These are phyloP conservation scores for Tylopilus sp. DNA, from an alignment of 768 basidiomycete genomes.

Conservation along the genomic window DNA sequence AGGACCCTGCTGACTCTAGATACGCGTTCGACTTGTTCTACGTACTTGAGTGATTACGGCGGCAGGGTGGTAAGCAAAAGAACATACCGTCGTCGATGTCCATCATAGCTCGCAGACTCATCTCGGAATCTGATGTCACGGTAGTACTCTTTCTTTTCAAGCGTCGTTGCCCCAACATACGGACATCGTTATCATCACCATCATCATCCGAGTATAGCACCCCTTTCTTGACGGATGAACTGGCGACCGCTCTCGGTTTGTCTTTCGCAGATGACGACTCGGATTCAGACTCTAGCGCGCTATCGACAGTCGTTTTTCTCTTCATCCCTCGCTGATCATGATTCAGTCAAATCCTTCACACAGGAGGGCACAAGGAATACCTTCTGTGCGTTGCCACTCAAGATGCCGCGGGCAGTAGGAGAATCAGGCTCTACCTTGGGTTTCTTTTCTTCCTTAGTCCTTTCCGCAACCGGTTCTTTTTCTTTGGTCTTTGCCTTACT, in stretches of 20 bases:
- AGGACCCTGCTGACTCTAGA: conserved; percentile 16
- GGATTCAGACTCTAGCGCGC: conserved; percentile 28
- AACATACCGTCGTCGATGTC: conserved; percentile 69
- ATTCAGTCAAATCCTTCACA: conserved; percentile 10
- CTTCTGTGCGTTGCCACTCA: neutral
- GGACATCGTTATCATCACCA: conserved; percentile 44
- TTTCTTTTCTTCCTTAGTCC: conserved; percentile 16
- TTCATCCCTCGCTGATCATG: conserved; percentile 34
- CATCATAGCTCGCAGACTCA: conserved; percentile 60
- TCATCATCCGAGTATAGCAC: conserved; percentile 55
- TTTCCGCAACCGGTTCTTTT: conserved; percentile 11
- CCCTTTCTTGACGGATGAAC: conserved; percentile 40
- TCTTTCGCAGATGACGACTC: conserved; percentile 2
- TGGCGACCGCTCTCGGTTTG: conserved; percentile 6
- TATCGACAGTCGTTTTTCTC: conserved; percentile 40
- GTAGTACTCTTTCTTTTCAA: conserved; percentile 32
- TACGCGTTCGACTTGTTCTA: conserved; percentile 27
- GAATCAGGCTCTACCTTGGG: conserved; percentile 11
- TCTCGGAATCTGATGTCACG: conserved; percentile 44
- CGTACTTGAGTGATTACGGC: neutral
- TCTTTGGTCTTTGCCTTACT: conserved; percentile 54
- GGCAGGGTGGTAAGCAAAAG: conserved; percentile 21
- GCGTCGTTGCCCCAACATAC: conserved; percentile 23
- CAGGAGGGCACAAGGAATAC: neutral
- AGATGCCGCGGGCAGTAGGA: neutral